phyloP scores from a whole-genome alignment of 2,329 filamentous ascomycete genomes.

The Herpotrichia juniperi region DNA sequence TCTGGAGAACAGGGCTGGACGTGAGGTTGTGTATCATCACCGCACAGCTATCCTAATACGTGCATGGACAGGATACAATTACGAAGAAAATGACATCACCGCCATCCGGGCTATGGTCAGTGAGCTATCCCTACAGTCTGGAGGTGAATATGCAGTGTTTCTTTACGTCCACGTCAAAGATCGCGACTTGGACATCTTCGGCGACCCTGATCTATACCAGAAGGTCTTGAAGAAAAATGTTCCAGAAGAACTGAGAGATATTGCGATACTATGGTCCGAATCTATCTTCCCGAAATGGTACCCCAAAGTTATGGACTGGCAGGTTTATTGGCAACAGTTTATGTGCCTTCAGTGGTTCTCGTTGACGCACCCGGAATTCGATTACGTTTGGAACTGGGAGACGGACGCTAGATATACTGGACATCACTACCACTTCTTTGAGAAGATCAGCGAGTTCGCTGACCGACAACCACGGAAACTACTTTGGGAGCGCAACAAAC shows the following conservation, averaged over 20 bases:
- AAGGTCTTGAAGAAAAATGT: slow-evolving; percentile 66
- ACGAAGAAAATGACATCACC: slow-evolving; percentile 54
- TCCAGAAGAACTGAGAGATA: slow-evolving; percentile 71
- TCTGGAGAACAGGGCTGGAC: slow-evolving; percentile 25
- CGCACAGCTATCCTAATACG: slow-evolving; percentile 55
- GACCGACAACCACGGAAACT: slow-evolving; percentile 62
- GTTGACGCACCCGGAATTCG: slow-evolving; percentile 77
- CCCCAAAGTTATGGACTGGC: slow-evolving; percentile 55
- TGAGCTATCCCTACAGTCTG: slow-evolving; percentile 53
- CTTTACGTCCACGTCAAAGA: slow-evolving; percentile 60
- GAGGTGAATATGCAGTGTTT: slow-evolving; percentile 56
- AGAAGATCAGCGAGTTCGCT: slow-evolving; percentile 64
- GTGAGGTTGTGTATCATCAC: slow-evolving; percentile 44
- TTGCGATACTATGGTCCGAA: slow-evolving; percentile 77
- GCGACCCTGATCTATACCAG: slow-evolving; percentile 64
- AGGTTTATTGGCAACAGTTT: slow-evolving; percentile 65
- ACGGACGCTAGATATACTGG: slow-evolving; percentile 81
- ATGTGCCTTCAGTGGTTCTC: slow-evolving; percentile 78
- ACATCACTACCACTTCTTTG: slow-evolving; percentile 80
- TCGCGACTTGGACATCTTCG: slow-evolving; percentile 62
- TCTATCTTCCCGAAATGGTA: slow-evolving; percentile 55
- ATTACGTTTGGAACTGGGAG: slow-evolving; percentile 85
- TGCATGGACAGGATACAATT: slow-evolving; percentile 54
- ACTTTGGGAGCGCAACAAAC: slow-evolving; percentile 63
- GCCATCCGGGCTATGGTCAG: slow-evolving; percentile 54